A percentile compares a stretch with the other conserved stretches of the same genome.
Conservation (phyloP, 139 green algal species). For the Chlorella vulgaris region DNA sequence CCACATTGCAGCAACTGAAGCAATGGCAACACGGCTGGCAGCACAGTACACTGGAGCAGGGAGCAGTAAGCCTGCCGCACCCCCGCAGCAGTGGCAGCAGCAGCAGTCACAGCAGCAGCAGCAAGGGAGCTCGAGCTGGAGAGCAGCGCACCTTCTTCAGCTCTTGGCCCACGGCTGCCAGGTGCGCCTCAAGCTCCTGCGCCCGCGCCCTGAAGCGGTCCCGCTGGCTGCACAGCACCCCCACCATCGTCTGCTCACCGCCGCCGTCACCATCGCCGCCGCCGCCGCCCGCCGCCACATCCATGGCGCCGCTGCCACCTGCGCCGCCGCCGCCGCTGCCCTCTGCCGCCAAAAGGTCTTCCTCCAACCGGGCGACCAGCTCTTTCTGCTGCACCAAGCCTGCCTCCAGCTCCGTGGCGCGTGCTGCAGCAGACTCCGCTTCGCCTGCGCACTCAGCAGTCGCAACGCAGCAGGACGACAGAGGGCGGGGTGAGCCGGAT, state of each 20-base stretch:
- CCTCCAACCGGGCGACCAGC: conserved; percentile 66
- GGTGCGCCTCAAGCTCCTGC: conserved; percentile 78
- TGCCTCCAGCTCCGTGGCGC: conserved; percentile 41
- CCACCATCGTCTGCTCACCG: conserved; percentile 71
- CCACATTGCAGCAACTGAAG: too few relatives aligned
- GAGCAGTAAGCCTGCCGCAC: not conserved
- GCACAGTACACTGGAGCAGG: too few relatives aligned
- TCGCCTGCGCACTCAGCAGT: conserved; percentile 20
- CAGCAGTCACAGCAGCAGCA: conserved; percentile 63
- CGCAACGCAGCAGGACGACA: not conserved
- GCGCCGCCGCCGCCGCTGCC: not conserved
- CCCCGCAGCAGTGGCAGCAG: conserved; percentile 1
- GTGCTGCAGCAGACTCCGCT: conserved; percentile 13
- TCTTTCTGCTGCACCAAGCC: conserved; percentile 55
- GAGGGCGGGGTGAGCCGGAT: not conserved
- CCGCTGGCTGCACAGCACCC: conserved; percentile 81
- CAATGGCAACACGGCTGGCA: too few relatives aligned
- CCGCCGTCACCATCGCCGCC: not conserved
- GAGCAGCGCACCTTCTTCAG: conserved; percentile 27
- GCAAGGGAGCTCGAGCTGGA: not conserved
- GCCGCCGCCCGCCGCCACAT: too few relatives aligned
- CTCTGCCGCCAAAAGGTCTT: conserved; percentile 58
- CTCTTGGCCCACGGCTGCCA: conserved; percentile 36
- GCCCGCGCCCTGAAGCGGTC: conserved; percentile 75
- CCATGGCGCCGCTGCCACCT: too few relatives aligned